Base-by-base conservation (phyloP, 1,284 basidiomycete genomes). In the Pseudozyma hubeiensis region DNA sequence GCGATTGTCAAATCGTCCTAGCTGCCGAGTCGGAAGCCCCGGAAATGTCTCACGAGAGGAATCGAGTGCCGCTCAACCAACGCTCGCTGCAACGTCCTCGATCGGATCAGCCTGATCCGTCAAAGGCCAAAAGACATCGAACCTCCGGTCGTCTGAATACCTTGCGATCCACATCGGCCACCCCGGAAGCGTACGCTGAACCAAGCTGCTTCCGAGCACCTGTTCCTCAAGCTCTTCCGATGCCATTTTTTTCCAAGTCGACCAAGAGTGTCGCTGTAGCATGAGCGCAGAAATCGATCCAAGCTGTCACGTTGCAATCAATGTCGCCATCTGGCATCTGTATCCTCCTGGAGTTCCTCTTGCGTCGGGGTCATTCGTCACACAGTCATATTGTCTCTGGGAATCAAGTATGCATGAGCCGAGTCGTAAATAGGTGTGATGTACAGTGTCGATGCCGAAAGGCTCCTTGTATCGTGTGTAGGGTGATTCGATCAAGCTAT, bases 371-470 rank as follows among this genome's bases (percentile, higher is more conserved):
- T 31, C 55, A 52, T 35, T n/a, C 13, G 24, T 51, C 33, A 50
- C 63, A 49, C 56, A 48, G 37, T 57, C 65, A 53, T 30, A 14
- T 31, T 19, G 34, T 29, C 14, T 31, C 19, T 43, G 66, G 56
- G 60, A 60, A 64, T 69, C 66, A 64, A 59, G 61, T 49, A 64
- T 69, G 66, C 57, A 60, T 64, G 67, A 39, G 51, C 56, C 44
- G 56, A 47, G 40, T 63, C 55, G 54, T 55, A 48, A 56, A 43
- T 19, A 43, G 16, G 52, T 53, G 61, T 63, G 55, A 64, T 70
- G 49, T 63, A 70, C 61, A 69, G 53, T 57, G 53, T 70, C 53
- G 57, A 45, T 55, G 33, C 7, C 40, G 31, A 33, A 19, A 30
- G 50, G 56, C 46, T 47, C 1, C 39, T 19, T 31, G 30, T 40